Conservation (phyloP, 2,329 filamentous ascomycete genomes). For the Aspergillus melleus region DNA sequence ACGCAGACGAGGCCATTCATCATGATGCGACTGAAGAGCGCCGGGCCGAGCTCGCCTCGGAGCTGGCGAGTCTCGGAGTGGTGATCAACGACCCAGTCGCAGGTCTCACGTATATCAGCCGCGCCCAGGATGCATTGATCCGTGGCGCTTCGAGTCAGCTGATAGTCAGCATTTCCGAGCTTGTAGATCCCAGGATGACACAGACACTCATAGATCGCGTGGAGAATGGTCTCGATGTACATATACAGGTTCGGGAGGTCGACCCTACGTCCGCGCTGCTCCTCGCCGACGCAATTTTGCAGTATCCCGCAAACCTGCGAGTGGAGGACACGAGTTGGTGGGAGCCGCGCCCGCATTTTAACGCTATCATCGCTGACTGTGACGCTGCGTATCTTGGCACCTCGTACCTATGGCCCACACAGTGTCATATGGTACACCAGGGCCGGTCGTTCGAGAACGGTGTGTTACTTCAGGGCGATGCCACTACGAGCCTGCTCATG, state of each 20-base stretch:
- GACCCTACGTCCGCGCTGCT: background rate
- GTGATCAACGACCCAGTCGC: background rate
- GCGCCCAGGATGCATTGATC: background rate
- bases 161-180: background rate
- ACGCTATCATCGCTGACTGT: background rate
- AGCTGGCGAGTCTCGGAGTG: background rate
- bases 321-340: background rate
- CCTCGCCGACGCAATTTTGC: background rate
- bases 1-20: background rate
- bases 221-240: background rate
- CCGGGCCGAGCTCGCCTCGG: background rate
- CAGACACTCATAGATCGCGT: background rate
- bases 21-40: background rate
- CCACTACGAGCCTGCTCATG: background rate
- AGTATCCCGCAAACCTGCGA: background rate
- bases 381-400: background rate
- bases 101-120: background rate
- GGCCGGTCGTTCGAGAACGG: background rate
- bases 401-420: background rate
- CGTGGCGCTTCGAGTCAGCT: background rate
- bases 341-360: background rate
- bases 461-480: background rate
- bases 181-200: background rate
- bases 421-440: background rate
- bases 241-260: background rate